Conservation (phyloP, 23 red algal genomes). For the Pyropia haitanensis region DNA sequence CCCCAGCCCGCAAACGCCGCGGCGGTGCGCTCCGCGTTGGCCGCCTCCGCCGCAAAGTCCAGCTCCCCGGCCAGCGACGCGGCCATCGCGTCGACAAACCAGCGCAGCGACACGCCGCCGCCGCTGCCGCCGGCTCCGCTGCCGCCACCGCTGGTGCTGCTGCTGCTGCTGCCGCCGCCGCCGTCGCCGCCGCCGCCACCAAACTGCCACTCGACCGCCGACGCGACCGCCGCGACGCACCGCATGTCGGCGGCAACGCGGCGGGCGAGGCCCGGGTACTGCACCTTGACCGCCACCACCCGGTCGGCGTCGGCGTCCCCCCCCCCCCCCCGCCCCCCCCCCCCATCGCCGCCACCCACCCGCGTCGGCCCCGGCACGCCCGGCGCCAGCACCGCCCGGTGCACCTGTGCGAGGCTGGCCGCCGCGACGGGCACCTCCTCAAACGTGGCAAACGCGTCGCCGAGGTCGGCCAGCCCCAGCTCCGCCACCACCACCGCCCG, state of each 20-base stretch:
- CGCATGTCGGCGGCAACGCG: constrained; percentile 37
- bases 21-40: constrained; percentile 20
- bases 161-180: too few relatives aligned
- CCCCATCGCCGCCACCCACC: too few relatives aligned
- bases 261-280: constrained; percentile 50
- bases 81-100: constrained; percentile 50
- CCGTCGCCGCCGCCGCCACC: constrained; percentile 24
- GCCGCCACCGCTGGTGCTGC: too few relatives aligned
- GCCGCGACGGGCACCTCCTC: constrained; percentile 51
- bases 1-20: constrained; percentile 8
- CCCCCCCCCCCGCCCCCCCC: too few relatives aligned
- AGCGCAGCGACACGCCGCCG: constrained; percentile 3
- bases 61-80: constrained; percentile 38
- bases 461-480: constrained; percentile 15
- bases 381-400: constrained; percentile 31
- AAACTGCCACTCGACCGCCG: constrained; percentile 26
- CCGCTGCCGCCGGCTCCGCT: too few relatives aligned
- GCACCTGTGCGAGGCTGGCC: constrained; percentile 71
- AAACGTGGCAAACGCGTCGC: constrained; percentile 34
- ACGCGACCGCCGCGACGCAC: constrained; percentile 27
- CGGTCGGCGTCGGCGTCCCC: not conserved
- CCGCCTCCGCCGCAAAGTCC: constrained; percentile 61
- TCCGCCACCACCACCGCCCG: constrained; percentile 22
- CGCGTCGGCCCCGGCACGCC: too few relatives aligned
- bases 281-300: constrained; percentile 70